Percentiles rank a stretch among this genome's conserved stretches.
Conservation (phyloP, 2,329 filamentous ascomycete genomes). For the Teratosphaeria gauchensis region DNA sequence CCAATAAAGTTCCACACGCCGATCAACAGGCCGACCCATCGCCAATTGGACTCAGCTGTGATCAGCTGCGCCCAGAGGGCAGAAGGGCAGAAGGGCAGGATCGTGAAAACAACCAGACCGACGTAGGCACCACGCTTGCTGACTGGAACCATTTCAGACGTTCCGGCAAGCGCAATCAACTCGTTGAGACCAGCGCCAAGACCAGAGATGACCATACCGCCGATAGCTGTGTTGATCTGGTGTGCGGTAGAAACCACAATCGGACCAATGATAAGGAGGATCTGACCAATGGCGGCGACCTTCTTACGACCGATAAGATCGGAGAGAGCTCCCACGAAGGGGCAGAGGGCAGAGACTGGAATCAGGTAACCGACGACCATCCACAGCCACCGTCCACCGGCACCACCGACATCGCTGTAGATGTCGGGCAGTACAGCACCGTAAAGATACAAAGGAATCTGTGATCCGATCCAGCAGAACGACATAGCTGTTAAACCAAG, state of each 20-base stretch:
- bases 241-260: constrained; percentile 50
- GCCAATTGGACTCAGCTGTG: constrained; percentile 40
- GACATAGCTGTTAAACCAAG: constrained; percentile 48
- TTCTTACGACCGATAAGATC: constrained; percentile 54
- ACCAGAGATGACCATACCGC: constrained; percentile 47
- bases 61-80: constrained; percentile 55
- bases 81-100: constrained; percentile 53
- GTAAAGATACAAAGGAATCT: constrained; percentile 46
- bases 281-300: constrained; percentile 47
- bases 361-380: constrained; percentile 47
- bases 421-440: constrained; percentile 39
- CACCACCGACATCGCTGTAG: constrained; percentile 51
- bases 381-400: constrained; percentile 27
- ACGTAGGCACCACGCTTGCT: constrained; percentile 56
- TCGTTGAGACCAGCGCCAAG: constrained; percentile 60
- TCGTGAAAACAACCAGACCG: constrained; percentile 50
- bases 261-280: constrained; percentile 48
- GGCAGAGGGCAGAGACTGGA: constrained; percentile 47
- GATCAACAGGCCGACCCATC: constrained; percentile 46
- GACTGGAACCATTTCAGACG: constrained; percentile 58
- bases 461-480: constrained; percentile 51
- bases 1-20: constrained; percentile 44
- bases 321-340: constrained; percentile 57
- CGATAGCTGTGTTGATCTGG: constrained; percentile 53
- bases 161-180: constrained; percentile 58